Percentiles rank a stretch among this genome's conserved stretches.
phyloP scores from a whole-genome alignment of 306 rosid species.

The Glycine soja region DNA sequence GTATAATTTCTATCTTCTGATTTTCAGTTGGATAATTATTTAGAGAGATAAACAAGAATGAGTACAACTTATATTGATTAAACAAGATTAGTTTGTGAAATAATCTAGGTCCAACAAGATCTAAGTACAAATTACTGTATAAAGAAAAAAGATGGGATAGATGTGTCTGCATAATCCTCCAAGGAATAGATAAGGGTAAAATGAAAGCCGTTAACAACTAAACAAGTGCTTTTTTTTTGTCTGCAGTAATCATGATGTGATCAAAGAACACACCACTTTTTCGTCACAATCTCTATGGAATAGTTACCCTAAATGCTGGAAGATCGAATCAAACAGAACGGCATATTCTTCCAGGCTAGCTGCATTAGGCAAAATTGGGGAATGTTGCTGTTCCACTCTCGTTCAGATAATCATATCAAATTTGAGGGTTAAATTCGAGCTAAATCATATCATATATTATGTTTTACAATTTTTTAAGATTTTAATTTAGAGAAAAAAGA shows the following conservation, averaged over 20 bases:
- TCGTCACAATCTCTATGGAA: neutral
- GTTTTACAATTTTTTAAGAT: neutral
- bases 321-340: conserved; percentile 6
- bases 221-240: neutral
- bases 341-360: neutral
- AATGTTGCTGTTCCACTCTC: conserved; percentile 8
- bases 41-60: neutral
- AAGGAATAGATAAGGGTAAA: conserved; percentile 12
- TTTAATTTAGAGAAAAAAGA: too few relatives aligned
- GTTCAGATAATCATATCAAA: neutral
- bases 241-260: conserved; percentile 6
- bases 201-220: neutral
- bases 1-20: conserved; percentile 1
- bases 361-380: neutral
- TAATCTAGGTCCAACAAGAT: conserved; percentile 23
- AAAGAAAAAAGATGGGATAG: neutral
- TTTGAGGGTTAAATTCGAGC: neutral
- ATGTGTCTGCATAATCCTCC: neutral
- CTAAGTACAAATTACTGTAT: conserved; percentile 14
- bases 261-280: neutral
- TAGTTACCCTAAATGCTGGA: conserved; percentile 18
- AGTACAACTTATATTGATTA: conserved; percentile 7
- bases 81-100: neutral
- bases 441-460: neutral
- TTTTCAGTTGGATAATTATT: neutral